Evolutionary conservation across 2,329 filamentous ascomycete genomes (phyloP).

Genomic region (Penicillium freii): DNA sequence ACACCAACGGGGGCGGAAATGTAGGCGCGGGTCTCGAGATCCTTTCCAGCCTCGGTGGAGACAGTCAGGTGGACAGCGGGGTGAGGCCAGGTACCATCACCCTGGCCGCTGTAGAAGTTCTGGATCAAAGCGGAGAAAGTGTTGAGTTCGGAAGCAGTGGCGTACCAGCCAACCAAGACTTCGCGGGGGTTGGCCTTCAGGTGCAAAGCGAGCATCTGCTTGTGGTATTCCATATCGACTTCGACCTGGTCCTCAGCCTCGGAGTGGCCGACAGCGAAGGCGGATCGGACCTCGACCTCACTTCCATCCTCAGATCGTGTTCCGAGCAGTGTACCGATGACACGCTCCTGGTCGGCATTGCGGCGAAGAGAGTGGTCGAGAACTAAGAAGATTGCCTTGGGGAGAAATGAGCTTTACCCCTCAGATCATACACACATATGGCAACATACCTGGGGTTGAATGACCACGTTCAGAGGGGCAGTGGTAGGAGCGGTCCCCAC

Average conservation of each 20-base stretch:
- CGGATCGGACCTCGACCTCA: slow-evolving; percentile 92
- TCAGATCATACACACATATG: slow-evolving; percentile 4
- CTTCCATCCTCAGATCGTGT: slow-evolving; percentile 93
- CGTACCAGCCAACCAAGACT: slow-evolving; percentile 96
- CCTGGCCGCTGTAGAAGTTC: slow-evolving; percentile 97
- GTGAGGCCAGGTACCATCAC: slow-evolving; percentile 94
- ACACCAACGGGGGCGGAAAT: slow-evolving; percentile 94
- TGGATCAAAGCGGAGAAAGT: slow-evolving; percentile 98
- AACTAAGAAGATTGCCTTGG: slow-evolving; percentile 62
- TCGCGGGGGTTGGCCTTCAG: slow-evolving; percentile 93
- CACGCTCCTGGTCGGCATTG: slow-evolving; percentile 87
- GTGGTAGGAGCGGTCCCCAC: slow-evolving; percentile 80
- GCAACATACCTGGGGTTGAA: slow-evolving; percentile 82
- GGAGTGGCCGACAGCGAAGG: slow-evolving; percentile 97
- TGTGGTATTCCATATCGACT: slow-evolving; percentile 99
- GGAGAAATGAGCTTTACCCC: slow-evolving; percentile 16
- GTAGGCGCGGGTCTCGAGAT: slow-evolving; percentile 88
- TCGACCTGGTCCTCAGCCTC: slow-evolving; percentile 98
- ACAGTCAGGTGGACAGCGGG: slow-evolving; percentile 97
- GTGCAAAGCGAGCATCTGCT: slow-evolving; percentile 95
- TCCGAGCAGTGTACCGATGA: slow-evolving; percentile 94
- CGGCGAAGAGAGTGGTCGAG: slow-evolving; percentile 91
- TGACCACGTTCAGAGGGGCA: slow-evolving; percentile 86
- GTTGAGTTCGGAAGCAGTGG: slow-evolving; percentile 93
- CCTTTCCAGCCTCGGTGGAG: slow-evolving; percentile 80